Percentiles rank a stretch among this genome's conserved stretches.
These are phyloP conservation scores for Trichopus zeylanicus DNA, from an alignment of 116 monocot species.

Conservation along the genomic window DNA sequence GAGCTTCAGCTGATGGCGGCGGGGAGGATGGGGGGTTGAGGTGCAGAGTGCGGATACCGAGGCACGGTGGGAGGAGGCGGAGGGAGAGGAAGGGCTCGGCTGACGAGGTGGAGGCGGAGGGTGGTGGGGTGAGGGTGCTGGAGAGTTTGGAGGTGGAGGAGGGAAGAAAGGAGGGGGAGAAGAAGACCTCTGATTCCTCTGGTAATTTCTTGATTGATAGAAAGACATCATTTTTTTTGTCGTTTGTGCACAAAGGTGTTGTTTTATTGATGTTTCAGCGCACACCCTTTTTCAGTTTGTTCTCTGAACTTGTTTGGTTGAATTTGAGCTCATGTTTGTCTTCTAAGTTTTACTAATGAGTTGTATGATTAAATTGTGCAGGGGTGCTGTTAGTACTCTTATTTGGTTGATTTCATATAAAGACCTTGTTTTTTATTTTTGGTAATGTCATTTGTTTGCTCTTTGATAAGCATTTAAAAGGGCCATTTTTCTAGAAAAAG, in stretches of 20 bases:
- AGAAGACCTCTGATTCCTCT: background rate
- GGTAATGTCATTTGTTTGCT: too few species aligned
- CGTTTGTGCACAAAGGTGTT: background rate
- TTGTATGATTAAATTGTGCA: background rate
- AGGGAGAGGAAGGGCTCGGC: background rate
- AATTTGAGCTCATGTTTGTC: background rate
- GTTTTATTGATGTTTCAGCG: background rate
- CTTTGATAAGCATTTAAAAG: too few species aligned
- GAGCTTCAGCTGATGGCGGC: background rate
- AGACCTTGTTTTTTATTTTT: too few species aligned
- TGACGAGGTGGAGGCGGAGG: background rate
- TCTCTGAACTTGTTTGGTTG: background rate
- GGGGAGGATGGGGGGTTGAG: background rate
- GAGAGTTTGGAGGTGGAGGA: background rate
- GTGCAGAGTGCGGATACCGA: slow-evolving; percentile 7
- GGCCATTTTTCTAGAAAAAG: too few species aligned
- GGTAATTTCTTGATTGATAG: background rate
- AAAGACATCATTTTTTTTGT: background rate
- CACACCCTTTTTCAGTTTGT: background rate
- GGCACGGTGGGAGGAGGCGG: background rate
- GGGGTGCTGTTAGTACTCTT: background rate
- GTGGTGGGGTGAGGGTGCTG: background rate
- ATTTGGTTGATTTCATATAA: too few species aligned
- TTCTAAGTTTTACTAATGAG: background rate
- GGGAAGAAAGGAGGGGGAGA: background rate